Conservation (phyloP, 163 green algal genomes). For the Picocystis sp. region DNA sequence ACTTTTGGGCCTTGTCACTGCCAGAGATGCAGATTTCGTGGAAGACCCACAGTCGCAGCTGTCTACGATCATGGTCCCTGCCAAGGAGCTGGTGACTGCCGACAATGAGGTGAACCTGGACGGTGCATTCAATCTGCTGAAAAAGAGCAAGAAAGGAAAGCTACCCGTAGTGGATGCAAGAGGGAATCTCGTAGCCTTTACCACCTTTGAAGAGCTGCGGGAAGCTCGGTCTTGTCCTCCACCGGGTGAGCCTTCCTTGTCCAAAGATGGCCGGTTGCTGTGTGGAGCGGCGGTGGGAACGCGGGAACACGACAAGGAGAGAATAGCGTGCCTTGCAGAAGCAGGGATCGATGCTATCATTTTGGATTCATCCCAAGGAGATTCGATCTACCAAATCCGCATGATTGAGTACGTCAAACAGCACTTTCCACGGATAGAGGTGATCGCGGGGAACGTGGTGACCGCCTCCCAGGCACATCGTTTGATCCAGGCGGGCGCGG, state of each 20-base stretch:
- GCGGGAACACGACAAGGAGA: conserved; percentile 25
- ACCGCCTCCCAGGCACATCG: conserved; percentile 44
- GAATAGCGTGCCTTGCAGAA: conserved; percentile 17
- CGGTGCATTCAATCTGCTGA: conserved; percentile 32
- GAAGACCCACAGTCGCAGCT: conserved; percentile 39
- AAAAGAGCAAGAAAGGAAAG: conserved; percentile 38
- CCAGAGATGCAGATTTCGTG: conserved; percentile 64
- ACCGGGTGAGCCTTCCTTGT: conserved; percentile 26
- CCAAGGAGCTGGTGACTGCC: conserved; percentile 19
- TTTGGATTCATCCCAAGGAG: conserved; percentile 59
- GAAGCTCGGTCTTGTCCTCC: conserved; percentile 4
- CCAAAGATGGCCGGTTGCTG: conserved; percentile 43
- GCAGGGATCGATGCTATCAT: conserved; percentile 70
- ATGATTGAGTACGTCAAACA: conserved; percentile 87
- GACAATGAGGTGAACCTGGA: conserved; percentile 7
- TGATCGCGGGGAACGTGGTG: conserved; percentile 94
- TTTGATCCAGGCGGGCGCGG: conserved; percentile 80
- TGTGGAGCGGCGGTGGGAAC: conserved; percentile 77
- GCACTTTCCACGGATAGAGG: conserved; percentile 64
- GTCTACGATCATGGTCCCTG: conserved; percentile 56
- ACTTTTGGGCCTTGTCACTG: conserved; percentile 69
- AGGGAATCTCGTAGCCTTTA: conserved; percentile 31
- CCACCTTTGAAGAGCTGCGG: conserved; percentile 18
- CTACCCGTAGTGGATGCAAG: conserved; percentile 50
- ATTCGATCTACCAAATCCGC: conserved; percentile 32